Base-by-base conservation (phyloP, 306 rosid species). In the Cicer arietinum region DNA sequence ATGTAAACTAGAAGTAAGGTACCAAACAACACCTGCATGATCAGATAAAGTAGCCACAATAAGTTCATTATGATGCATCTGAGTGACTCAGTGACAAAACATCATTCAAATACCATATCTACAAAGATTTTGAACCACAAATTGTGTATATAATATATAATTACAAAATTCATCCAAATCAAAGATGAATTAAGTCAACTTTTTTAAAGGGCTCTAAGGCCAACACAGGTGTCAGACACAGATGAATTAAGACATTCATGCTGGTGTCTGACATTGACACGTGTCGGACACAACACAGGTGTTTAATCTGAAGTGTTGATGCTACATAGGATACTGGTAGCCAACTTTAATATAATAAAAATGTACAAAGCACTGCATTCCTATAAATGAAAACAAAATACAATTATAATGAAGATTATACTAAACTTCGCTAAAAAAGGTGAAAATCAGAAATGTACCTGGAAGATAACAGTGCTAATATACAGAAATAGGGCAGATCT, bases 21-120 rank as follows among this genome's bases (percentile, higher is more conserved):
- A 51, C 92, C 97, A 85, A 93, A 93, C 62, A 91, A 44, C 69
- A 80, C 93, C 98, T 93, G 13, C 79, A 83, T 4, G 37, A 30
- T 58, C 75, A 80, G 53, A 81, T 76, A 77, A 69, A 48, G 53
- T 45, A 77, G 57, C 61, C 56, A 56, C 14, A 73, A 50, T 79
- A 56, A 63, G 50, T 37, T 52, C 4, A 22, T 16, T 7, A 30
- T 58, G 57, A 56, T 25, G 79, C 17, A 54, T 17, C 47, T 0
- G 0, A 30, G 35, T 30, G 35, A 30, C 35, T 30, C 5, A 30
- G 37, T 30, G 37, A 30, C 37, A 30, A 14, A 14, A 30, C 37
- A 46, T 40, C 30, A 43, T 52, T 61, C 67, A 40, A 50, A 53
- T 10, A 59, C 53, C 7, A 41, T 41, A 14, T 62, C 44, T 7